Conservation (phyloP, 2,329 filamentous ascomycete genomes). For the Diplocarpon rosae region DNA sequence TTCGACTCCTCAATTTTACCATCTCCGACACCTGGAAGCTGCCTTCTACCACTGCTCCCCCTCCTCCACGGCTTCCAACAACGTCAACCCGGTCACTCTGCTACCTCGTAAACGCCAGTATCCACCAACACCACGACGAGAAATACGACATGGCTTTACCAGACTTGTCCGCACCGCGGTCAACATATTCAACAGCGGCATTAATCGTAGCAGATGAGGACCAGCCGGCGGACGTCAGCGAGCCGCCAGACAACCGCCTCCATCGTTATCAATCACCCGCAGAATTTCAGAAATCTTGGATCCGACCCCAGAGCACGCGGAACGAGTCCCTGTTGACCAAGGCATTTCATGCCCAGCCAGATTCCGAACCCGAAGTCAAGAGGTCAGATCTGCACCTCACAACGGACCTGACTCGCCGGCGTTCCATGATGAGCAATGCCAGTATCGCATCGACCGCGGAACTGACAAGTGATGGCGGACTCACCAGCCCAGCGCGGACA, state of each 20-base stretch:
- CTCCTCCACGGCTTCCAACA: too few species aligned
- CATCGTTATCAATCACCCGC: conserved; percentile 9
- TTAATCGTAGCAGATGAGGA: conserved; percentile 57
- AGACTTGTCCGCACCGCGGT: conserved; percentile 35
- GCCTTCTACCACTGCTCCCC: too few species aligned
- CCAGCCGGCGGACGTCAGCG: conserved; percentile 65
- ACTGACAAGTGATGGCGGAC: conserved; percentile 84
- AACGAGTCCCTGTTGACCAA: conserved; percentile 79
- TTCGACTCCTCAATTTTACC: too few species aligned
- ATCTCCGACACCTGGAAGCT: too few species aligned
- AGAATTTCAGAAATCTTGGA: conserved; percentile 27
- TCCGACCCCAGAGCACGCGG: conserved; percentile 40
- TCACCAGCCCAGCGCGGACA: conserved; percentile 81
- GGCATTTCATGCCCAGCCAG: conserved; percentile 61
- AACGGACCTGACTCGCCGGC: conserved; percentile 29
- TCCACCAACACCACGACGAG: conserved; percentile 10
- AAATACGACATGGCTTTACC: conserved; percentile 22
- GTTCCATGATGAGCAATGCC: conserved; percentile 64
- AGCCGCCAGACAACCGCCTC: conserved; percentile 61
- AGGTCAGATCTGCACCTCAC: conserved; percentile 30
- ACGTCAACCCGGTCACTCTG: too few species aligned
- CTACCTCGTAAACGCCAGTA: conserved; percentile 6
- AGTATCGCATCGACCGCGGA: conserved; percentile 80
- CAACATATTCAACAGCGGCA: conserved; percentile 26
- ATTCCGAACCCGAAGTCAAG: conserved; percentile 47